These are phyloP conservation scores for Quercus alba DNA, from an alignment of 306 rosid genomes.

Conservation along the genomic window DNA sequence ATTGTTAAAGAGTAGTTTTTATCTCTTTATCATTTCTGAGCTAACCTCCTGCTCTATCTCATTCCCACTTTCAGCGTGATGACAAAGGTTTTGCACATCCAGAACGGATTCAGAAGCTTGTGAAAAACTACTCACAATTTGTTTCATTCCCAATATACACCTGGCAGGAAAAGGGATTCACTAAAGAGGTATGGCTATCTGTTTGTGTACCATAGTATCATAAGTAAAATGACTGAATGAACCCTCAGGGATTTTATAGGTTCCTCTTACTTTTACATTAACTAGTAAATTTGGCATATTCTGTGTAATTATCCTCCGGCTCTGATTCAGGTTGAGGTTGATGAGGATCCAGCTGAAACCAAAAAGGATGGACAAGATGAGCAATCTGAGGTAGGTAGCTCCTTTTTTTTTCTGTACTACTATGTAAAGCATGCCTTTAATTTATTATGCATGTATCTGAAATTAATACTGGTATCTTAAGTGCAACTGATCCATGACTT, in stretches of 20 bases:
- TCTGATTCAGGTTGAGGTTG: conserved; percentile 73
- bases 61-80: conserved; percentile 51
- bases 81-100: conserved; percentile 93
- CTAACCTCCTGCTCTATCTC: conserved; percentile 11
- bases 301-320: conserved; percentile 2
- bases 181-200: conserved; percentile 63
- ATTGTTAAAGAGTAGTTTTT: neutral
- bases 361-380: conserved; percentile 63
- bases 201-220: neutral
- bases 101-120: conserved; percentile 81
- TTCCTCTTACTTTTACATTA: neutral
- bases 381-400: conserved; percentile 56
- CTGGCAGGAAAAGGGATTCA: conserved; percentile 92
- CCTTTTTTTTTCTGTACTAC: neutral
- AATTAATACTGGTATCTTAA: conserved; percentile 10
- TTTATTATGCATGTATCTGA: neutral
- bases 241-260: neutral
- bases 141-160: conserved; percentile 92
- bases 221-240: neutral
- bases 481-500: conserved; percentile 18
- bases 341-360: conserved; percentile 82
- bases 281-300: neutral
- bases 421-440: neutral
- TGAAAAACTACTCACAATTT: conserved; percentile 89
- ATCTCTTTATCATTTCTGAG: conserved; percentile 4